Base-by-base conservation (phyloP, 1,284 basidiomycete species). In the Sparassis latifolia region DNA sequence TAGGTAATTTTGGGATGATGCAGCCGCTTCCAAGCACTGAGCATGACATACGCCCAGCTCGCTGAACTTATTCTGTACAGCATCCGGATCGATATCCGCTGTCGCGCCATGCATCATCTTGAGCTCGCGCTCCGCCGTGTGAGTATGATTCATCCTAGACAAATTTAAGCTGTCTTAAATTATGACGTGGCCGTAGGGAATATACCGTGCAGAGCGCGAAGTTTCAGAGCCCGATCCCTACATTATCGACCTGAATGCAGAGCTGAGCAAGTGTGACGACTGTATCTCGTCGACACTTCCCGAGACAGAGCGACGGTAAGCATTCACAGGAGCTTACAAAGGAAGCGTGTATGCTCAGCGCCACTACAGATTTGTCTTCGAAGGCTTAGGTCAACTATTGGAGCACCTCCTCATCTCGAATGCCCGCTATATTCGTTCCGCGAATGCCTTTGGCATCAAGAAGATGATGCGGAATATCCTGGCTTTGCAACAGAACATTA, bases 401-500 rank as follows among this genome's bases (percentile, higher is more conserved):
- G 92, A 97, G 66, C 78, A 89, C 52, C 71, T 92, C 42, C 72
- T 98, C 48, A 83, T 98, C 52, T 74, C 76, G 9, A 82, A 86
- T 53, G 90, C 91, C 31, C 80, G 82, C 28, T 71, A 80, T 51
- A 78, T 99, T 52, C 81, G 79, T 29, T 66, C 78, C 10, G 83
- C 86, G 10, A 98, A 94, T 59, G 65, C 72, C 0, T 80, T 84
- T 50, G 96, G 96, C 0, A 82, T 94, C 55, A 82, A 84, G 62
- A 97, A 97, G 71, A 89, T 98, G 65, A 71, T 85, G 59, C 82
- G 94, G 42, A 97, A 97, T 67, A 88, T 97, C 43, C 75, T 94
- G 29, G 90, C 95, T 10, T 76, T 99, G 29, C 94, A 97, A 65
- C 96, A 99, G 66, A 89, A 91, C 59, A 78, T 97, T 58, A 92